Conservation (phyloP, 192 early-diverging fungal genomes). For the Coemansia sp. region DNA sequence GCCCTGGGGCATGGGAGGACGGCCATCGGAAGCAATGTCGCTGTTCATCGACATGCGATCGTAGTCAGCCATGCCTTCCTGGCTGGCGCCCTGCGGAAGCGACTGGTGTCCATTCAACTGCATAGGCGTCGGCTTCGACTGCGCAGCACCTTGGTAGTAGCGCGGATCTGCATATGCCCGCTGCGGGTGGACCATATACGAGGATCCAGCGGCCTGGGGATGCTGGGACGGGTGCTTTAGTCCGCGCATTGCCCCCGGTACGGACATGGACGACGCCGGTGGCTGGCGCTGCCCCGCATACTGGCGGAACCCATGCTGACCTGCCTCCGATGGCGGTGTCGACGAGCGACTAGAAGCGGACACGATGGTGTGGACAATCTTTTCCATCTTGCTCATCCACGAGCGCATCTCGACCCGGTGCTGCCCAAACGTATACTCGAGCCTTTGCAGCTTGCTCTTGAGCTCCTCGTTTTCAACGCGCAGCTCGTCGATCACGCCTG, state of each 20-base stretch:
- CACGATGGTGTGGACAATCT: slow-evolving; percentile 10
- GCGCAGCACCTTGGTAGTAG: not conserved
- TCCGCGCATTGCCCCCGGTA: not conserved
- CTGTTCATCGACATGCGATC: not conserved
- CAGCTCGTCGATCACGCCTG: slow-evolving; percentile 18
- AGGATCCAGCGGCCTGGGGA: not conserved
- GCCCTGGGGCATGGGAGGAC: not conserved
- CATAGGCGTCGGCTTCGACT: not conserved
- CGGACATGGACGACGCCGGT: not conserved
- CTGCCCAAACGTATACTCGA: slow-evolving; percentile 38
- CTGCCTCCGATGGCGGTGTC: not conserved
- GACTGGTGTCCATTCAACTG: not conserved
- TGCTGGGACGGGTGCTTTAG: slow-evolving; percentile 2
- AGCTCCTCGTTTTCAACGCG: slow-evolving; percentile 45
- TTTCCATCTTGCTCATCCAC: slow-evolving; percentile 47
- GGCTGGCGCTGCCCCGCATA: slow-evolving; percentile 1
- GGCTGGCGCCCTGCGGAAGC: not conserved
- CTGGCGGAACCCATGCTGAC: not conserved
- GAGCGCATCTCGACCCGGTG: slow-evolving; percentile 32
- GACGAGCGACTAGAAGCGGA: not conserved
- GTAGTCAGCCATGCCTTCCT: not conserved
- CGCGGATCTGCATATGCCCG: slow-evolving; percentile 5
- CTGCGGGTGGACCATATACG: slow-evolving; percentile 1
- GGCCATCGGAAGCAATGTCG: not conserved
- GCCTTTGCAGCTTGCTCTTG: slow-evolving; percentile 25